These are phyloP conservation scores for Aphanomyces cochlioides DNA, from an alignment of 352 stramenopile genomes.

Conservation along the genomic window DNA sequence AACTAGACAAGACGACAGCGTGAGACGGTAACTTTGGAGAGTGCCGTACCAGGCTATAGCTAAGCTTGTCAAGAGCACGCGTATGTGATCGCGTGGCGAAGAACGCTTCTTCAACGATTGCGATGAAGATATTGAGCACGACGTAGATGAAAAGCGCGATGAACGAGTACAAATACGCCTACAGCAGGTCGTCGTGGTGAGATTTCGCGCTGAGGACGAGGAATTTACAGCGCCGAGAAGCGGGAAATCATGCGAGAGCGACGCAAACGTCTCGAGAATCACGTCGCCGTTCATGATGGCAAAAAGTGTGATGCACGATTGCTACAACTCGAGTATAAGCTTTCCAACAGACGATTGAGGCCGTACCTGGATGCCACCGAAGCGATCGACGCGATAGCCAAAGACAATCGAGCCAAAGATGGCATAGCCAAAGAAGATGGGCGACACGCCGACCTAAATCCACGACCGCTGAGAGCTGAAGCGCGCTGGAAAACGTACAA, in stretches of 20 bases:
- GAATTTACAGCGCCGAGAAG: slow-evolving; percentile 53
- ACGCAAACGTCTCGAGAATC: slow-evolving; percentile 88
- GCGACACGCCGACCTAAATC: slow-evolving; percentile 57
- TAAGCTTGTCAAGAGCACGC: slow-evolving; percentile 55
- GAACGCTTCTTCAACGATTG: slow-evolving; percentile 89
- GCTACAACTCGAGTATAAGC: slow-evolving; percentile 10
- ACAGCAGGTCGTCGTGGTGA: neutral
- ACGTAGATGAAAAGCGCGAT: slow-evolving; percentile 92
- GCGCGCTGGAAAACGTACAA: slow-evolving; percentile 35
- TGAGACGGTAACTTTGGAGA: no score
- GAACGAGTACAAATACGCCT: slow-evolving; percentile 82
- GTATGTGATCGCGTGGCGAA: slow-evolving; percentile 75
- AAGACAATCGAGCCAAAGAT: slow-evolving; percentile 89
- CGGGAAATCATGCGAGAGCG: slow-evolving; percentile 60
- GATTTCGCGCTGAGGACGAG: neutral
- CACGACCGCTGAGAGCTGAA: neutral
- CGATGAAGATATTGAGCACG: slow-evolving; percentile 90
- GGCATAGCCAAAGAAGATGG: slow-evolving; percentile 84
- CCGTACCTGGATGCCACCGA: slow-evolving; percentile 44
- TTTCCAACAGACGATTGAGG: slow-evolving; percentile 43
- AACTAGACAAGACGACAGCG: no score
- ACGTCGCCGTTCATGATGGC: slow-evolving; percentile 88
- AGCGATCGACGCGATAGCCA: slow-evolving; percentile 69
- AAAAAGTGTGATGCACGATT: slow-evolving; percentile 68
- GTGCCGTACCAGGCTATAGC: neutral